Evolutionary conservation across 225 moss, liverwort and hornwort species (phyloP), one percentile per base, ranked within the genome.

Genomic region (Sphagnum contortum): DNA sequence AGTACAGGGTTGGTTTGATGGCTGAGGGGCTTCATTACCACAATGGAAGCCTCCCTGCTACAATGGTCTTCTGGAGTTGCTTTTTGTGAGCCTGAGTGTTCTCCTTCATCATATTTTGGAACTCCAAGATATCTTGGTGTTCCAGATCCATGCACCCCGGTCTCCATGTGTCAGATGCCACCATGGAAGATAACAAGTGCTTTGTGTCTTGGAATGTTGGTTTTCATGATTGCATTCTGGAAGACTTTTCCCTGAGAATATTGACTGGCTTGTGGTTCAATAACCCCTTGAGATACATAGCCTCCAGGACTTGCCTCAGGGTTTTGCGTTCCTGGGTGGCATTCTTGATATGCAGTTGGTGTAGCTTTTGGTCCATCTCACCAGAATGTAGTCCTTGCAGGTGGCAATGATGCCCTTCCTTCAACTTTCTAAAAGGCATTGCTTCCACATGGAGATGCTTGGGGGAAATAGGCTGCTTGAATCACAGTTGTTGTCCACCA

Each of bases 361-460:
- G 81, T 45, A 85, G 53, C 9, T 81, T 60, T 69, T 79, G 81
- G 51, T 85, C 84, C 51, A 85, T 75, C 62, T 85, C 81, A 52
- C 78, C 78, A 3, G 68, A 71, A 3, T 69, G 46, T 56, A 68
- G 45, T 44, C 74, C 74, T 44, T 65, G 60, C 0, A 67, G 9
- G 49, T 5, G 9, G 52, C 7, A 9, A 52, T 52, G 52, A 5
- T 52, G 5, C 7, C 9, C 2, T 52, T 73, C 75, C 63, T 70
- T 85, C 66, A 75, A 78, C 2, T 76, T 61, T 48, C 60, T 68
- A 49, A 68, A 68, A 5, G 84, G 81, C 81, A 85, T 85, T 9
- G 81, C 84, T 85, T 85, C 84, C 74, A 85, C 81, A 63, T 71
- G 78, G 62, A 78, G 84, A 57, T 85, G 84, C 48, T 78, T 85